phyloP scores from a whole-genome alignment of 306 rosid genomes.

The Morella rubra region DNA sequence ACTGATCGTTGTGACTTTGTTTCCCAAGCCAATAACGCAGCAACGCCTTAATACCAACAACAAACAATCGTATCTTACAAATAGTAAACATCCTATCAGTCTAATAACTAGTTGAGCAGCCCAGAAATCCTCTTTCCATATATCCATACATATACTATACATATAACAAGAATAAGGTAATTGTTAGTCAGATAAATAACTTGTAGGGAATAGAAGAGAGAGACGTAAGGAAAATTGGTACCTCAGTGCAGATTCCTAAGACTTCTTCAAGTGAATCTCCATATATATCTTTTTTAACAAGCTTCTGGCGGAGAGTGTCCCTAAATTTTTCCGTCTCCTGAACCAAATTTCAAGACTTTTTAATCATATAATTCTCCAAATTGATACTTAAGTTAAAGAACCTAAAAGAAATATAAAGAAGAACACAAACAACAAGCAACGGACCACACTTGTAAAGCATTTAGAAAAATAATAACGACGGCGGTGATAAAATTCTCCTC shows the following conservation, averaged over 20 bases:
- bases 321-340: slow-evolving; percentile 77
- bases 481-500: not conserved
- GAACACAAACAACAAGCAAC: not conserved
- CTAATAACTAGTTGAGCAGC: not conserved
- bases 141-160: too few relatives aligned
- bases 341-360: slow-evolving; percentile 9
- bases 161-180: not conserved
- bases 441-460: too few relatives aligned
- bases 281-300: slow-evolving; percentile 61
- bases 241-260: slow-evolving; percentile 81
- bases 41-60: not conserved
- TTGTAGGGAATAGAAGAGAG: not conserved
- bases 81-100: not conserved
- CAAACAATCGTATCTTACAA: not conserved
- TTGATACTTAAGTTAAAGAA: not conserved
- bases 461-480: not conserved
- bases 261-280: slow-evolving; percentile 70
- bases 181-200: not conserved
- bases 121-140: not conserved
- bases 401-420: not conserved
- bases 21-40: not conserved
- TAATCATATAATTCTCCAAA: not conserved
- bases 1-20: not conserved
- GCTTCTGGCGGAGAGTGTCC: slow-evolving; percentile 59
- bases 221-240: slow-evolving; percentile 29